These are phyloP conservation scores for Schizopora paradoxa DNA, from an alignment of 1,284 basidiomycete species.

Conservation along the genomic window DNA sequence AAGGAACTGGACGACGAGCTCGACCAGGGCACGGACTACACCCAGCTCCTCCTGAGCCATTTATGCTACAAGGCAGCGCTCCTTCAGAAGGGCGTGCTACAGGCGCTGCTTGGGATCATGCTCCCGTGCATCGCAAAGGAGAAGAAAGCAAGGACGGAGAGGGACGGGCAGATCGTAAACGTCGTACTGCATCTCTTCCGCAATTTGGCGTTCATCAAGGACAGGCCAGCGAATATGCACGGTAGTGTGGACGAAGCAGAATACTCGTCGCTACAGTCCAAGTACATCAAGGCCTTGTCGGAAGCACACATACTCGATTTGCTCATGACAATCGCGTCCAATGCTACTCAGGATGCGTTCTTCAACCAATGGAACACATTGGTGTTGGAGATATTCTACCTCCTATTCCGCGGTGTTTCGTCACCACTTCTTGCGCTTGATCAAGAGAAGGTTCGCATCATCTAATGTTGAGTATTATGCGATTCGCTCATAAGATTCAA, in stretches of 20 bases:
- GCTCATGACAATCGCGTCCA: constrained; percentile 78
- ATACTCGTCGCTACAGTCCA: constrained; percentile 71
- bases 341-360: constrained; percentile 61
- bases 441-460: constrained; percentile 55
- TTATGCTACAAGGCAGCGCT: constrained; percentile 82
- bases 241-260: constrained; percentile 73
- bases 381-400: constrained; percentile 84
- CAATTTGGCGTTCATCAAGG: constrained; percentile 87
- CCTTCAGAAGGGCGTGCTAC: constrained; percentile 59
- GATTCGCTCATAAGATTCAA: constrained; percentile 32
- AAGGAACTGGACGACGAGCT: constrained; percentile 81
- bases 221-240: constrained; percentile 64
- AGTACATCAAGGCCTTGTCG: constrained; percentile 65
- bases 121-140: constrained; percentile 65
- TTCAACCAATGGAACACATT: constrained; percentile 84
- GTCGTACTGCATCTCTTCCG: constrained; percentile 86
- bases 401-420: constrained; percentile 75
- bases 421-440: constrained; percentile 60
- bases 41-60: constrained; percentile 74
- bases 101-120: constrained; percentile 63
- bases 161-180: constrained; percentile 82
- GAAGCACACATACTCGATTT: constrained; percentile 74
- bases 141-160: constrained; percentile 60
- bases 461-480: constrained; percentile 2
- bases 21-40: constrained; percentile 80